phyloP scores from a whole-genome alignment of 345 rosid species.

The Pseudoturritis turrita region DNA sequence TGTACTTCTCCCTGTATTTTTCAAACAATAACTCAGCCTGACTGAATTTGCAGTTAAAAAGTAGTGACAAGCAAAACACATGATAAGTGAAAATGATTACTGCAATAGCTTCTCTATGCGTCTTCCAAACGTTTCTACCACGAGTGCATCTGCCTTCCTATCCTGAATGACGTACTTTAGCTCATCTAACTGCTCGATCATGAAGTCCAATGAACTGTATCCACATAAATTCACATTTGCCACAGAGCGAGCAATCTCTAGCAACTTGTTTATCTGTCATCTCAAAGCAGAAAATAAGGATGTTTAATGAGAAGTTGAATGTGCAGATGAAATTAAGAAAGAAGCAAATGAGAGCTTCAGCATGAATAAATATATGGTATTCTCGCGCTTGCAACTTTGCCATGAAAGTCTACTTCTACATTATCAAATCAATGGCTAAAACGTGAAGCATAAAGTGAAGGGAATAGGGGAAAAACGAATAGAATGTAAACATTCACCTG shows the following conservation, averaged over 20 bases:
- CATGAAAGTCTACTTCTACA: background rate
- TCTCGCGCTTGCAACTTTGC: background rate
- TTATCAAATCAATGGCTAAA: background rate
- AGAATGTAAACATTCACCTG: conserved; percentile 49
- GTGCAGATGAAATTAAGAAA: background rate
- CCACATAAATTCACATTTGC: conserved; percentile 66
- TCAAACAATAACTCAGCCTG: background rate
- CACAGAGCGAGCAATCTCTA: conserved; percentile 70
- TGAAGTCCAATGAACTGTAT: conserved; percentile 57
- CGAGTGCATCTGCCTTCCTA: conserved; percentile 88
- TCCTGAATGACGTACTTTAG: conserved; percentile 90
- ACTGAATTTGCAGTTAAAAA: background rate
- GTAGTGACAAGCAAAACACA: background rate
- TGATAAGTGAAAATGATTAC: conserved; percentile 40
- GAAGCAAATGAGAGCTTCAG: background rate
- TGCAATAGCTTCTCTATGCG: conserved; percentile 89
- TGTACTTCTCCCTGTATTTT: conserved; percentile 78
- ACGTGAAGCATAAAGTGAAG: background rate
- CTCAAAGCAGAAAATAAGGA: conserved; percentile 3
- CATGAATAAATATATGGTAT: background rate
- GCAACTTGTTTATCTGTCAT: conserved; percentile 72
- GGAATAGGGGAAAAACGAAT: background rate
- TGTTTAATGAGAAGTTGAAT: background rate
- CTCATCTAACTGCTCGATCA: conserved; percentile 80
- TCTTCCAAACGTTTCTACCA: conserved; percentile 97